Conservation (phyloP, 345 rosid genomes). For the Aethionema arabicum region DNA sequence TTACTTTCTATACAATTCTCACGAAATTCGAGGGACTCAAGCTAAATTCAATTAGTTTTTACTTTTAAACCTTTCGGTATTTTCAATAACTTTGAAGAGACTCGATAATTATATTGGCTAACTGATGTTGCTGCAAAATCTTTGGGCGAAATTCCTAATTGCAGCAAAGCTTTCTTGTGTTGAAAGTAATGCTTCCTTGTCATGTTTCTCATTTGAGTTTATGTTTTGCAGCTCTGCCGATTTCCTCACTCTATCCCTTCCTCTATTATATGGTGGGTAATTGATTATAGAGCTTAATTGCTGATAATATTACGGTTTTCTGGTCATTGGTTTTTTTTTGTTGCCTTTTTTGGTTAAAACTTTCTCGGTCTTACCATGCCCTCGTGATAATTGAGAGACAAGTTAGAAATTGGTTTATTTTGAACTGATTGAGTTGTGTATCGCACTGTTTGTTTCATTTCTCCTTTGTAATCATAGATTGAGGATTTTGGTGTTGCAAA, state of each 20-base stretch:
- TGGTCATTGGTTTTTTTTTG: background rate
- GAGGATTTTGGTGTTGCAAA: slow-evolving; percentile 76
- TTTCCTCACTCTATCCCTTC: slow-evolving; percentile 84
- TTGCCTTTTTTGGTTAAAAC: too few species aligned
- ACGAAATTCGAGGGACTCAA: background rate
- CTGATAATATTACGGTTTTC: background rate
- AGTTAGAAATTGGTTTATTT: background rate
- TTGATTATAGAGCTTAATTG: background rate
- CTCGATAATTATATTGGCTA: background rate
- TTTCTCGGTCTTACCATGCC: too few species aligned
- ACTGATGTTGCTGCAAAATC: background rate
- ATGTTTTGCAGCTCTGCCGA: slow-evolving; percentile 64
- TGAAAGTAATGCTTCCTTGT: slow-evolving; percentile 25
- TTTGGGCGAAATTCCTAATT: background rate
- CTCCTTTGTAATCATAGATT: slow-evolving; percentile 41
- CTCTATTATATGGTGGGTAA: slow-evolving; percentile 84
- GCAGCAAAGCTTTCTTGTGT: slow-evolving; percentile 20
- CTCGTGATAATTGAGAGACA: background rate
- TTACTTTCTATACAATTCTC: background rate
- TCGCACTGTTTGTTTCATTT: background rate
- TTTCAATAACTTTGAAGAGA: background rate
- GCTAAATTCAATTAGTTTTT: background rate
- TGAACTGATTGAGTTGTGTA: too few species aligned
- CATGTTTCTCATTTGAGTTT: background rate
- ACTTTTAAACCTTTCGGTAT: background rate